Conservation (phyloP, 257 asterid genomes). For the Rhazya stricta region DNA sequence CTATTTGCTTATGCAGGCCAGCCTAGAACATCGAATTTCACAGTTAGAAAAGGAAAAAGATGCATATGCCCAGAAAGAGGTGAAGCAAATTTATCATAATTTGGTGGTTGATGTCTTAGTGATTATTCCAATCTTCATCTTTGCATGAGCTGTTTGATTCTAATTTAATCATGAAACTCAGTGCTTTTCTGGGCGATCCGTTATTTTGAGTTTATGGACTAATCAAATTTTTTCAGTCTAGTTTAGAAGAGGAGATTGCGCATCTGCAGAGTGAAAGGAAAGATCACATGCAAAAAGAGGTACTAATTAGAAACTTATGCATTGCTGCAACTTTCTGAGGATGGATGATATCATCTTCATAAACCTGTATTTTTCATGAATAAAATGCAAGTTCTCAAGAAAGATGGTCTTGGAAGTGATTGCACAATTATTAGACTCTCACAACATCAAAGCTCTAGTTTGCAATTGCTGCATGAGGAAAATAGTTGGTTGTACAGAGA, state of each 20-base stretch:
- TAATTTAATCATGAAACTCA: background rate
- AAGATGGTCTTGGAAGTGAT: background rate
- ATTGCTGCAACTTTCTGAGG: background rate
- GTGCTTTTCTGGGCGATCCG: background rate
- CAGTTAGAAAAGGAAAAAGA: conserved; percentile 47
- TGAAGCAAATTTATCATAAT: conserved; percentile 19
- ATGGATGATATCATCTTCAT: background rate
- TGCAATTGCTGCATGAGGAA: conserved; percentile 42
- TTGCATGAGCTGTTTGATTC: background rate
- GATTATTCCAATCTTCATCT: background rate
- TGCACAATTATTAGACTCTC: conserved; percentile 34
- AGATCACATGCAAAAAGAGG: conserved; percentile 45
- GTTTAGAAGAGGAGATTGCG: conserved; percentile 31
- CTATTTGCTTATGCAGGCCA: conserved; percentile 42
- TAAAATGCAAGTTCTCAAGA: background rate
- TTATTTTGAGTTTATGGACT: conserved; percentile 13
- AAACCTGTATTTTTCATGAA: background rate
- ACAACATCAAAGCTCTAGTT: background rate
- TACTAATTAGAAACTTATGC: conserved; percentile 7
- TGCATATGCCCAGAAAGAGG: conserved; percentile 48
- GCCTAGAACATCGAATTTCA: conserved; percentile 34
- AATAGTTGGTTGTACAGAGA: conserved; percentile 61
- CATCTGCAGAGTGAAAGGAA: conserved; percentile 39
- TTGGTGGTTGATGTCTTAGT: background rate
- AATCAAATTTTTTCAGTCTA: conserved; percentile 28